Evolutionary conservation across 805 yeast genomes (phyloP).

Genomic region (Kuraishia ogatae): DNA sequence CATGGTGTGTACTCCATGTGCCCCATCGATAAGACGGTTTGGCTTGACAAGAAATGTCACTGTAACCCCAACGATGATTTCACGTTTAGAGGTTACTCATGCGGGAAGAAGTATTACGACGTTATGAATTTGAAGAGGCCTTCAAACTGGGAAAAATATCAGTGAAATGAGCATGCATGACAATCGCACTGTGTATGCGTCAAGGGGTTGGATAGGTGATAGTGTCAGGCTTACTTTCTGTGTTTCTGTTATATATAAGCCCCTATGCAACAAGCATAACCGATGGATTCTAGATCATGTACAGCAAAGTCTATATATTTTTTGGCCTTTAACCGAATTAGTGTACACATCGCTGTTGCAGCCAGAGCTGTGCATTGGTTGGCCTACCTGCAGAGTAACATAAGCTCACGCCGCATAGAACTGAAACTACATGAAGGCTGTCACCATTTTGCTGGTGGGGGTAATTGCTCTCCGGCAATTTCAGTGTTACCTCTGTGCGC

Average conservation of each 20-base stretch:
- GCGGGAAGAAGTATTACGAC: constrained; percentile 22
- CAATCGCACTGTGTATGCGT: background rate
- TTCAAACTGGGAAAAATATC: constrained; percentile 4
- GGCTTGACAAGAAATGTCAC: constrained; percentile 21
- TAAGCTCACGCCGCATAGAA: too few species aligned
- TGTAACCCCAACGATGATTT: constrained; percentile 32
- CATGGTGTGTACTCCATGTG: constrained; percentile 45
- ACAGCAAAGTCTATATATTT: background rate
- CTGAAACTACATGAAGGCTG: background rate
- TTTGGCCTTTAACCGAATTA: background rate
- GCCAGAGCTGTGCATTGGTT: too few species aligned
- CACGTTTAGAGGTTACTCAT: constrained; percentile 13
- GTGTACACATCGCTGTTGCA: background rate
- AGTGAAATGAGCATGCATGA: background rate
- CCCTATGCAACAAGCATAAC: background rate
- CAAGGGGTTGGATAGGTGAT: background rate
- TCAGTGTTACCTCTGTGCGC: background rate
- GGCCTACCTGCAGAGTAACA: too few species aligned
- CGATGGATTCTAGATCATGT: background rate
- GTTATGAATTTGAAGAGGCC: constrained; percentile 19
- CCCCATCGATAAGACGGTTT: constrained; percentile 24
- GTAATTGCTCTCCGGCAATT: background rate
- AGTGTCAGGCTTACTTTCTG: background rate
- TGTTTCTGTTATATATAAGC: background rate
- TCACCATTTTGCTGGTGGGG: background rate